Evolutionary conservation across 495 filamentous ascomycete species (phyloP).

Genomic region (Bombardia bombarda): DNA sequence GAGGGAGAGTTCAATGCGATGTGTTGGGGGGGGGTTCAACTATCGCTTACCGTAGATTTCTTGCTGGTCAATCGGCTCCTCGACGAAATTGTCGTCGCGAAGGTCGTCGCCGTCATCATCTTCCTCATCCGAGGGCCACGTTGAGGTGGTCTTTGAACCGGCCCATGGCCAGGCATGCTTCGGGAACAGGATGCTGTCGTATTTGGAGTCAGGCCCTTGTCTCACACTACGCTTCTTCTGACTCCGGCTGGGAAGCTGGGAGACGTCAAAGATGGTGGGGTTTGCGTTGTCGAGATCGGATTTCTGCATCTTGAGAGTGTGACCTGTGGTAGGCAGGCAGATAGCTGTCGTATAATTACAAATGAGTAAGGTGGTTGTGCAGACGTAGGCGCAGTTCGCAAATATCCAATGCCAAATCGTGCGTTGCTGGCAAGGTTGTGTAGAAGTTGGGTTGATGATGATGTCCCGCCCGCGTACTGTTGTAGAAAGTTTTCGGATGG

Average conservation of each 20-base stretch:
- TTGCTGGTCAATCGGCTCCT: conserved; percentile 88
- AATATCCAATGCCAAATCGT: no score
- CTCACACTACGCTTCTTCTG: conserved; percentile 25
- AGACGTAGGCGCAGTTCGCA: no score
- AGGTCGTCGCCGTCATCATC: conserved; percentile 54
- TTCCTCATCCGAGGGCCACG: conserved; percentile 29
- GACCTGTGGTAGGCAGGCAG: no score
- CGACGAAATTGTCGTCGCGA: conserved; percentile 31
- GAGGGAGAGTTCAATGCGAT: not conserved
- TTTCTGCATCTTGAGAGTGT: conserved; percentile 16
- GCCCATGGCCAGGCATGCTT: conserved; percentile 27
- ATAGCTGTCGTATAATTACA: no score
- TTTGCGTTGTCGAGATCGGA: conserved; percentile 71
- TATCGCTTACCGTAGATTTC: conserved; percentile 89
- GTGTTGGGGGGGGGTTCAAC: not conserved
- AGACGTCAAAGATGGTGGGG: conserved; percentile 82
- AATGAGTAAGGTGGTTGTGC: no score
- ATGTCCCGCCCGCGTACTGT: no score
- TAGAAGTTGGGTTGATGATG: no score
- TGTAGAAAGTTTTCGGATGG: no score
- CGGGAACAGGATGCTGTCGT: conserved; percentile 26
- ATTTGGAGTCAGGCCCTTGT: conserved; percentile 24
- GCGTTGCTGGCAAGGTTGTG: no score
- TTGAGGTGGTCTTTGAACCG: conserved; percentile 6
- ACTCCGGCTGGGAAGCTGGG: conserved; percentile 75